Percentiles rank a stretch among this genome's conserved stretches.
Evolutionary conservation across 768 basidiomycete genomes (phyloP).

Genomic region (Calocera viscosa): DNA sequence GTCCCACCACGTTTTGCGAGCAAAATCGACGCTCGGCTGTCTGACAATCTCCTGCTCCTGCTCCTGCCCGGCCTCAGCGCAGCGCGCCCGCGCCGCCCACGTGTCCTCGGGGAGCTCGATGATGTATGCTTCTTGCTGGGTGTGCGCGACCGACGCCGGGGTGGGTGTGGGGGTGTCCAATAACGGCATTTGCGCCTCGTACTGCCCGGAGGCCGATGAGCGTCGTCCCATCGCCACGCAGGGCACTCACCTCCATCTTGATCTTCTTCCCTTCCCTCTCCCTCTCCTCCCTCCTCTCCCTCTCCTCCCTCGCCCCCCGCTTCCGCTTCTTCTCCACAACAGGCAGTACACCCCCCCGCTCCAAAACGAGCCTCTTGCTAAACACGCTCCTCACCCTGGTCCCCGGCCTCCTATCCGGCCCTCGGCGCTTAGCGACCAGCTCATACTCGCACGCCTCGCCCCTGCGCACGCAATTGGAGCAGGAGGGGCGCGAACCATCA

Average conservation of each 20-base stretch:
- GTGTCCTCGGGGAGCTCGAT: background rate
- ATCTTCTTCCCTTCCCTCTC: conserved; percentile 11
- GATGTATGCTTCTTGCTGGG: background rate
- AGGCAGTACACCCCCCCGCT: background rate
- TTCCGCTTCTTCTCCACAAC: conserved; percentile 2
- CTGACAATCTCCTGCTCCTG: conserved; percentile 23
- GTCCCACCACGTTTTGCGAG: conserved; percentile 72
- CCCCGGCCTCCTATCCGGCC: conserved; percentile 69
- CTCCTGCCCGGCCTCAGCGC: conserved; percentile 26
- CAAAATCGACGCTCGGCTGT: conserved; percentile 34
- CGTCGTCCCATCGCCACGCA: background rate
- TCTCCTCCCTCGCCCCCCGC: background rate
- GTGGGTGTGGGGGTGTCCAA: too few species aligned
- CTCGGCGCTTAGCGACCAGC: conserved; percentile 57
- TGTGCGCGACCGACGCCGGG: background rate
- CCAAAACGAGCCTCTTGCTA: background rate
- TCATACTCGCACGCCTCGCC: conserved; percentile 54
- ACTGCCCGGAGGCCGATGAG: background rate
- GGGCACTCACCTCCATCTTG: background rate
- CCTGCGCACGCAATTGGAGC: conserved; percentile 70
- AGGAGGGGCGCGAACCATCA: conserved; percentile 68
- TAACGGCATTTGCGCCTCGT: too few species aligned
- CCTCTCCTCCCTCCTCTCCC: conserved; percentile 8
- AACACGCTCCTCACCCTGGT: conserved; percentile 25
- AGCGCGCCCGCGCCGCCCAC: conserved; percentile 35